Evolutionary conservation across 495 filamentous ascomycete species (phyloP).

Genomic region (Hypoxylon rickii): DNA sequence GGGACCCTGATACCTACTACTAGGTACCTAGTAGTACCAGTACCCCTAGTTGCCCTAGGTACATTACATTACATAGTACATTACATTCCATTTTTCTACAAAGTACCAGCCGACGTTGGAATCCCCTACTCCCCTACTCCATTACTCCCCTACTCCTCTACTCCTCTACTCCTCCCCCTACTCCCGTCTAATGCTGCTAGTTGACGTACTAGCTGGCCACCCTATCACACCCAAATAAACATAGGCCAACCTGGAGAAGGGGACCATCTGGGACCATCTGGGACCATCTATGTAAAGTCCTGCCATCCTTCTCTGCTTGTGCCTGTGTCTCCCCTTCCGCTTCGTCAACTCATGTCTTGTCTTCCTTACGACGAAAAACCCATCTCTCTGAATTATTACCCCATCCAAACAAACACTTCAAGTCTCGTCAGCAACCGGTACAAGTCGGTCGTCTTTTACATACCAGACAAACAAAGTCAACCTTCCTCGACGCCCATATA

Average conservation of each 20-base stretch:
- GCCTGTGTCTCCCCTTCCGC: slow-evolving; percentile 18
- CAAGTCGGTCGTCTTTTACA: not conserved
- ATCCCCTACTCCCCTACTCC: slow-evolving; percentile 23
- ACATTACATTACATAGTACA: too few relatives aligned
- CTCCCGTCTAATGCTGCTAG: slow-evolving; percentile 28
- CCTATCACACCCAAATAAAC: slow-evolving; percentile 30
- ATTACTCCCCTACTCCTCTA: slow-evolving; percentile 26
- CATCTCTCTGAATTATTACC: too few relatives aligned
- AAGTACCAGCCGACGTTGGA: slow-evolving; percentile 23
- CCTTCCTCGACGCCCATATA: slow-evolving; percentile 3
- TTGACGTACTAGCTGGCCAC: slow-evolving; percentile 37
- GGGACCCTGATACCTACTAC: slow-evolving; percentile 30
- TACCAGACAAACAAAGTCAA: slow-evolving; percentile 4
- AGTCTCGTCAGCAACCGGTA: not conserved
- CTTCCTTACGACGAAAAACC: slow-evolving; percentile 13
- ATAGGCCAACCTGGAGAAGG: slow-evolving; percentile 8
- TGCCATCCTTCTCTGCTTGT: slow-evolving; percentile 23
- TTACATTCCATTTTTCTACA: slow-evolving; percentile 16
- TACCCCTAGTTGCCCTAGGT: too few relatives aligned
- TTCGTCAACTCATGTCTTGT: slow-evolving; percentile 12
- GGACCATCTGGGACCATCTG: slow-evolving; percentile 4
- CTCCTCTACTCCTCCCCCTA: not conserved
- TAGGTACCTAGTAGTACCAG: slow-evolving; percentile 11
- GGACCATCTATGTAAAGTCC: slow-evolving; percentile 26
- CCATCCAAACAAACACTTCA: too few relatives aligned